Conservation (phyloP, 305 asterid species). For the Fraxinus velutina region DNA sequence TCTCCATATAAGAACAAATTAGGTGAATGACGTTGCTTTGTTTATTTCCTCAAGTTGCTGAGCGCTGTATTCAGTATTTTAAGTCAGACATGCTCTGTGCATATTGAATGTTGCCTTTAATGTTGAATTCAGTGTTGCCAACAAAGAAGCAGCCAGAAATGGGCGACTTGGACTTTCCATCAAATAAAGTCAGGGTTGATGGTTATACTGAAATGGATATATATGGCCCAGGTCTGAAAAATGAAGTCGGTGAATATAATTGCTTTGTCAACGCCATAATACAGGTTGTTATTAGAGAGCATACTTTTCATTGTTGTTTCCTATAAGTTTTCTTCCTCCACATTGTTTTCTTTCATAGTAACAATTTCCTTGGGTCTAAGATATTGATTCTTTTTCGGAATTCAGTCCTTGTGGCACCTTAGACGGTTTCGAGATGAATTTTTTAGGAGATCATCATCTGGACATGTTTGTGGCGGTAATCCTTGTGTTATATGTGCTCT, state of each 20-base stretch:
- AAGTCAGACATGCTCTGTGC: slow-evolving; percentile 46
- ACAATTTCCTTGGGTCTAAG: slow-evolving; percentile 21
- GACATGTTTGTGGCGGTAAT: slow-evolving; percentile 83
- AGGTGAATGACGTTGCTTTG: not conserved
- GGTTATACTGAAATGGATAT: slow-evolving; percentile 45
- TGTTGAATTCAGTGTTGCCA: slow-evolving; percentile 31
- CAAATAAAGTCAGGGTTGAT: slow-evolving; percentile 38
- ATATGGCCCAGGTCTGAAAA: slow-evolving; percentile 81
- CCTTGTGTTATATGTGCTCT: slow-evolving; percentile 95
- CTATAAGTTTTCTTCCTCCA: slow-evolving; percentile 18
- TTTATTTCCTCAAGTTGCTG: not conserved
- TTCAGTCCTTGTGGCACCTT: slow-evolving; percentile 88
- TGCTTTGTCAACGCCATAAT: slow-evolving; percentile 92
- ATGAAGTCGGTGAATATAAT: slow-evolving; percentile 91
- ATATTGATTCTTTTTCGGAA: slow-evolving; percentile 23
- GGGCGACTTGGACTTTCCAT: slow-evolving; percentile 31
- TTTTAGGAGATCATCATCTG: slow-evolving; percentile 58
- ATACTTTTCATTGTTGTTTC: slow-evolving; percentile 14
- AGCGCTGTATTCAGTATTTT: slow-evolving; percentile 17
- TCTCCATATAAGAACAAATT: not conserved
- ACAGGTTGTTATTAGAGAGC: slow-evolving; percentile 56
- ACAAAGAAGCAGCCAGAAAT: slow-evolving; percentile 34
- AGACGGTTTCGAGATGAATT: slow-evolving; percentile 78
- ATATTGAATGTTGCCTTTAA: slow-evolving; percentile 39
- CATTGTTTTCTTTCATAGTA: slow-evolving; percentile 7